Percentiles rank a stretch among this genome's conserved stretches.
Conservation (phyloP, 2,329 filamentous ascomycete species). For the Metarhizium rileyi region DNA sequence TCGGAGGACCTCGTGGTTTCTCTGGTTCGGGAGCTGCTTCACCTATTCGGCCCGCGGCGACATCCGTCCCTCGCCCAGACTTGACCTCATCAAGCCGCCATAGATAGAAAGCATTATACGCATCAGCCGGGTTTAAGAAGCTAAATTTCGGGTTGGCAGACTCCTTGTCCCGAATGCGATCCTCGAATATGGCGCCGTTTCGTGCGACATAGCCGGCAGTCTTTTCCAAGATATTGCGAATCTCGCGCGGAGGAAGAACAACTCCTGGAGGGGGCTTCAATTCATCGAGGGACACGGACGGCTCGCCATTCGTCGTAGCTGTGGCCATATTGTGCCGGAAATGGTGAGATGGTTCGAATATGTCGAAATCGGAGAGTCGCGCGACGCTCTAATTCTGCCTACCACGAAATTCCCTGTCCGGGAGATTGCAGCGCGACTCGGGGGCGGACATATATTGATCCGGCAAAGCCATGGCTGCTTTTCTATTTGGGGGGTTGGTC, state of each 20-base stretch:
- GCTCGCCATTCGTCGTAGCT: slow-evolving; percentile 41
- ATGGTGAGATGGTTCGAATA: slow-evolving; percentile 7
- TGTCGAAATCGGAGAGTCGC: neutral
- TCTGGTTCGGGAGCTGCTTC: slow-evolving; percentile 45
- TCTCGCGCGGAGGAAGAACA: slow-evolving; percentile 81
- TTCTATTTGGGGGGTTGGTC: no score
- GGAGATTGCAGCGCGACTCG: neutral
- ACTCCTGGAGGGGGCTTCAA: slow-evolving; percentile 74
- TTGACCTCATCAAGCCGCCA: slow-evolving; percentile 86
- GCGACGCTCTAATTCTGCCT: neutral
- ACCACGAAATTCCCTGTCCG: neutral
- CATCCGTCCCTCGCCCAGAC: slow-evolving; percentile 68
- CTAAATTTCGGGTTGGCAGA: slow-evolving; percentile 80
- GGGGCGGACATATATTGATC: neutral
- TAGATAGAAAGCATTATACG: slow-evolving; percentile 80
- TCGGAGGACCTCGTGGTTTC: slow-evolving; percentile 71
- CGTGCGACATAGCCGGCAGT: slow-evolving; percentile 83
- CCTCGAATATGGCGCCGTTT: slow-evolving; percentile 62
- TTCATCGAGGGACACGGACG: slow-evolving; percentile 47
- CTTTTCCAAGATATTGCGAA: slow-evolving; percentile 80
- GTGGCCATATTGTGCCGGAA: slow-evolving; percentile 17
- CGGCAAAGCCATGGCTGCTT: no score
- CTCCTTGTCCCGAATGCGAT: slow-evolving; percentile 78
- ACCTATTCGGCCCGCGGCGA: slow-evolving; percentile 64
- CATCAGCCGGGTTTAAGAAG: slow-evolving; percentile 70